Percentiles rank a stretch among this genome's conserved stretches.
Evolutionary conservation across 1,139 yeast species (phyloP).

Genomic region (Geotrichum candidum): DNA sequence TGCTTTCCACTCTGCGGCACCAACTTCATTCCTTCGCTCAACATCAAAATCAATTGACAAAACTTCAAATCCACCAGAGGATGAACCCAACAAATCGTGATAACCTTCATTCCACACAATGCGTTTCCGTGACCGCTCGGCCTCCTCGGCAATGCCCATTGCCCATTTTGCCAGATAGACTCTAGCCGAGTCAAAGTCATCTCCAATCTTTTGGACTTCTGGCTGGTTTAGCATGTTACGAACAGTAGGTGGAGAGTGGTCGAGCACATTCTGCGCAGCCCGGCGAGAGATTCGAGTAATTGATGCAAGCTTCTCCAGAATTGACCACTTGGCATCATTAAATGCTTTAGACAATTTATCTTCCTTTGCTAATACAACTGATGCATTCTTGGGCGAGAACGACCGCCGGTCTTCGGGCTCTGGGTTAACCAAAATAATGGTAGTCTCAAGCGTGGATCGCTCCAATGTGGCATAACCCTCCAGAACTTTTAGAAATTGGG

Average conservation of each 20-base stretch:
- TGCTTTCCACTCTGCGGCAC: slow-evolving; percentile 73
- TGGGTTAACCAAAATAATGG: slow-evolving; percentile 74
- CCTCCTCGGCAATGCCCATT: slow-evolving; percentile 86
- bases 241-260: slow-evolving; percentile 57
- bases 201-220: slow-evolving; percentile 72
- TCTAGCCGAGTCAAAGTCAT: slow-evolving; percentile 88
- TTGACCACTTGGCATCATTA: slow-evolving; percentile 75
- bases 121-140: slow-evolving; percentile 61
- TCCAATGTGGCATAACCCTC: slow-evolving; percentile 54
- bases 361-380: slow-evolving; percentile 27
- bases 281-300: slow-evolving; percentile 64
- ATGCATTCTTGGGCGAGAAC: slow-evolving; percentile 54
- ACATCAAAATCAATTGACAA: slow-evolving; percentile 54
- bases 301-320: slow-evolving; percentile 78
- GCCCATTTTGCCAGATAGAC: slow-evolving; percentile 97
- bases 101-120: slow-evolving; percentile 37
- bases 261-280: slow-evolving; percentile 54
- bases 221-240: slow-evolving; percentile 64
- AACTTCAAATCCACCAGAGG: slow-evolving; percentile 66
- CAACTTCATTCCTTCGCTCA: slow-evolving; percentile 61
- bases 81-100: slow-evolving; percentile 49
- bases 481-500: slow-evolving; percentile 57
- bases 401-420: slow-evolving; percentile 68
- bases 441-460: slow-evolving; percentile 62
- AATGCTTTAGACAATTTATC: slow-evolving; percentile 35